Percentiles rank a stretch among this genome's conserved stretches.
Evolutionary conservation across 208 protist species (phyloP).

Genomic region (Trypanosoma mega): DNA sequence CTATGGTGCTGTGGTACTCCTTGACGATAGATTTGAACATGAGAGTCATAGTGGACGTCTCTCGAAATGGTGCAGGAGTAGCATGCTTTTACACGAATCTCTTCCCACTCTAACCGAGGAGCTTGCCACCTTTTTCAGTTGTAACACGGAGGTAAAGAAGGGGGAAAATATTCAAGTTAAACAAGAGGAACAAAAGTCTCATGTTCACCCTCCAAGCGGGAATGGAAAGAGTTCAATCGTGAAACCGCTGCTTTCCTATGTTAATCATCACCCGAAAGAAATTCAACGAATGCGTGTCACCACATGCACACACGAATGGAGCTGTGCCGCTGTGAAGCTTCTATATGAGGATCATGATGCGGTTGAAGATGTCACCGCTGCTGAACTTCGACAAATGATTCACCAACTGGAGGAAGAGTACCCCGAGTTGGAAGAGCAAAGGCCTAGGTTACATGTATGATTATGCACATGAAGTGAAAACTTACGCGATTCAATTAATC

Average conservation of each 20-base stretch:
- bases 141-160: neutral
- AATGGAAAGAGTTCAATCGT: neutral
- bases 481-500: no score
- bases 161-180: neutral
- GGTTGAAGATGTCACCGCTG: conserved; percentile 40
- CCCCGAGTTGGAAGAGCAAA: neutral
- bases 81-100: conserved; percentile 29
- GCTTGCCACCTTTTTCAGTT: conserved; percentile 14
- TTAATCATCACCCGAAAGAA: neutral
- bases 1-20: conserved; percentile 93
- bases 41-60: conserved; percentile 31
- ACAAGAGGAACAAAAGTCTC: neutral
- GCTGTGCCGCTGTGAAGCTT: conserved; percentile 42
- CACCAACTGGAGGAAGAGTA: conserved; percentile 44
- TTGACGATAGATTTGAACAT: conserved; percentile 86
- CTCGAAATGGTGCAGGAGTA: conserved; percentile 57
- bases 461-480: no score
- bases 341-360: conserved; percentile 42
- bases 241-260: neutral
- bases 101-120: conserved; percentile 7
- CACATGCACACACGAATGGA: conserved; percentile 29
- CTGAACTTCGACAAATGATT: conserved; percentile 39
- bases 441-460: no score
- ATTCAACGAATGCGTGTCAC: conserved; percentile 3
- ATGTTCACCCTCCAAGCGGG: neutral